Base-by-base conservation (phyloP, 1,284 basidiomycete species). In the Trichosporon ovoides region DNA sequence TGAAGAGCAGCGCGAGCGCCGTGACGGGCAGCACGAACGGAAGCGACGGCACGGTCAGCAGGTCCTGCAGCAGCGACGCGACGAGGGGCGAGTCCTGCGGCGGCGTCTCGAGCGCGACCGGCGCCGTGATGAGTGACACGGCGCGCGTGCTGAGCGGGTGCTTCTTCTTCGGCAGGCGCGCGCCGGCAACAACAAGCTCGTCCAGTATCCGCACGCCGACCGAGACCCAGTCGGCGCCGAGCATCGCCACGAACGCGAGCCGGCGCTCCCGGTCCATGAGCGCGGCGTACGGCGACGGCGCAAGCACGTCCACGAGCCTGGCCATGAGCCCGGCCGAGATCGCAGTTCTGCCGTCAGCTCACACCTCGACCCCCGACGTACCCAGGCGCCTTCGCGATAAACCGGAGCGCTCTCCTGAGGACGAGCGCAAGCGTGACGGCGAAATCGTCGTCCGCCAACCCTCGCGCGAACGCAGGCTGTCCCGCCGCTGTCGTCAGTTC, bases 31-130 rank as follows among this genome's bases (percentile, higher is more conserved):
- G 62, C n/a, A 63, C 59, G 3, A 69, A 62, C 6, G 72, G 72
- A 3, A 78, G 64, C 2, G 72, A 63, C 3, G 75, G 76, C n/a
- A 76, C 55, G 0, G 75, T 64, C 24, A 78, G 66, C 16, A 78
- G 66, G 24, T 60, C 56, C 38, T 73, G 65, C 50, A 76, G 43
- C 13, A 75, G 56, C 4, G 72, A 65, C 3, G 67, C 55, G 22
- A 70, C 50, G 12, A 76, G 20, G 3, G 65, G 46, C 7, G 64
- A 62, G 22, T 38, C 48, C 0, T 22, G 31, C 3, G 53, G 51
- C 11, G 53, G n/a, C 12, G 53, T 43, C 2, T 65, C 53, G 16
- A 72, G 38, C 0, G 56, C 38, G 34, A 71, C 55, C 1, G 75
- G 74, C 2, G 70, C 70, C 13, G 68, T 68, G 22, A 77, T 36